A percentile compares a stretch with the other conserved stretches of the same genome.
These are phyloP conservation scores for Pseudohyphozyma bogoriensis DNA, from an alignment of 768 basidiomycete species.

Conservation along the genomic window DNA sequence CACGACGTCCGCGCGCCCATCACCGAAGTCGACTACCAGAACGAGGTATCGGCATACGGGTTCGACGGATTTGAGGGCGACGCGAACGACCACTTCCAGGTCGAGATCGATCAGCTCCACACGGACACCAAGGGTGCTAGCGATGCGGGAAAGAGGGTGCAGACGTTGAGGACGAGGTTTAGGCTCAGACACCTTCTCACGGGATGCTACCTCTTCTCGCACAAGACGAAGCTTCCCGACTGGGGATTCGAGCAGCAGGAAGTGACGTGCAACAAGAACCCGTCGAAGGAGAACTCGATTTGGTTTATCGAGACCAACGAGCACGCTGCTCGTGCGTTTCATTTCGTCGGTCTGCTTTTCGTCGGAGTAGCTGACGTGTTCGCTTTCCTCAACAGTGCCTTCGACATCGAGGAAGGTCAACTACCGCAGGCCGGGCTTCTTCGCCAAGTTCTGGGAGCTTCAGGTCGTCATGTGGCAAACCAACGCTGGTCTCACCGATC, in stretches of 20 bases:
- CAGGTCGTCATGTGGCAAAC: constrained; percentile 82
- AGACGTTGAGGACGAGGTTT: constrained; percentile 73
- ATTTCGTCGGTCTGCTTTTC: background rate
- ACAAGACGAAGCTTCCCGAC: constrained; percentile 93
- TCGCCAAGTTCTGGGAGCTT: constrained; percentile 80
- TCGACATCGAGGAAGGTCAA: constrained; percentile 69
- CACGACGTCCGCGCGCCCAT: constrained; percentile 92
- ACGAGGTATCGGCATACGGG: constrained; percentile 93
- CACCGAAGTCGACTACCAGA: constrained; percentile 97
- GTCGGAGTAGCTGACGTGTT: background rate
- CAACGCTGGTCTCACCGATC: constrained; percentile 88
- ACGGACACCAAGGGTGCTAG: constrained; percentile 46
- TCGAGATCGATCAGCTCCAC: constrained; percentile 69
- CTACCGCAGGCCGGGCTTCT: constrained; percentile 78
- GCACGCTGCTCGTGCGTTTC: constrained; percentile 58
- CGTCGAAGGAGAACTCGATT: constrained; percentile 72
- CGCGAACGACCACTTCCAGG: constrained; percentile 67
- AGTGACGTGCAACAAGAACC: constrained; percentile 98
- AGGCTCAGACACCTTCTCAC: constrained; percentile 71
- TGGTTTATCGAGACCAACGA: constrained; percentile 86
- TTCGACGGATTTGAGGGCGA: constrained; percentile 76
- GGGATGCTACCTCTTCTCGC: constrained; percentile 94
- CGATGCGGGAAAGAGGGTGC: constrained; percentile 58
- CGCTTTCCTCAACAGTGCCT: constrained; percentile 48
- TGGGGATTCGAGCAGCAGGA: constrained; percentile 99